A percentile compares a stretch with the other conserved stretches of the same genome.
Evolutionary conservation across 2,329 filamentous ascomycete species (phyloP).

Genomic region (Fusarium nelsonii): DNA sequence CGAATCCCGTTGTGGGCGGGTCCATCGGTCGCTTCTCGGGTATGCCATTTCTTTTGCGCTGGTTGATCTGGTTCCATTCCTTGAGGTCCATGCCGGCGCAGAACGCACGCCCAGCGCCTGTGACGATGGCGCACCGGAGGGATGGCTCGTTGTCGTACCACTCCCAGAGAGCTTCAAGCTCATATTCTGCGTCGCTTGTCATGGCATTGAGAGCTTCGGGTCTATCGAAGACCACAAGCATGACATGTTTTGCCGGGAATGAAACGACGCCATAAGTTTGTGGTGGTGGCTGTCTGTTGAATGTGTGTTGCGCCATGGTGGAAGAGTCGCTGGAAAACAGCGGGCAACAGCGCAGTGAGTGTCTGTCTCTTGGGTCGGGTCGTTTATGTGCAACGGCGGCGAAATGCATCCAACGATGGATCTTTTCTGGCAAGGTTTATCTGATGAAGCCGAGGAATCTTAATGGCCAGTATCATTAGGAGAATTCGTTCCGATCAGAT

Average conservation of each 20-base stretch:
- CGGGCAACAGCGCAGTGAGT: background rate
- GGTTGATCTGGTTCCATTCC: constrained; percentile 47
- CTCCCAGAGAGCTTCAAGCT: constrained; percentile 62
- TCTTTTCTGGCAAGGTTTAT: constrained; percentile 22
- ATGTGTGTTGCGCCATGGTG: constrained; percentile 35
- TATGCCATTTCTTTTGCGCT: constrained; percentile 36
- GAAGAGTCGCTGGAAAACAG: background rate
- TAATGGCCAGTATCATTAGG: constrained; percentile 10
- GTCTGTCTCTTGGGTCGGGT: background rate
- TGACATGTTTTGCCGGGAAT: constrained; percentile 43
- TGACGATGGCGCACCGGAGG: constrained; percentile 72
- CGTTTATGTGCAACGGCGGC: constrained; percentile 19
- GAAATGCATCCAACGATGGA: constrained; percentile 1
- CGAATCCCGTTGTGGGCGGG: constrained; percentile 64
- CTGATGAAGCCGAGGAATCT: constrained; percentile 33
- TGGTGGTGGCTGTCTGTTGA: constrained; percentile 37
- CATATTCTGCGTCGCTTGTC: constrained; percentile 45
- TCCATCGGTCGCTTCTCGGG: constrained; percentile 46
- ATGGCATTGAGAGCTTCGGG: constrained; percentile 44
- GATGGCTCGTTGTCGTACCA: constrained; percentile 74
- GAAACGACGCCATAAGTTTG: constrained; percentile 43
- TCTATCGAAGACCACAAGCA: constrained; percentile 47
- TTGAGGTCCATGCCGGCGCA: constrained; percentile 77
- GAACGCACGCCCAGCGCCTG: constrained; percentile 73
- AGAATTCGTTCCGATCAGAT: constrained; percentile 26